Evolutionary conservation across 345 rosid species (phyloP).

Genomic region (Ceriops tagal): DNA sequence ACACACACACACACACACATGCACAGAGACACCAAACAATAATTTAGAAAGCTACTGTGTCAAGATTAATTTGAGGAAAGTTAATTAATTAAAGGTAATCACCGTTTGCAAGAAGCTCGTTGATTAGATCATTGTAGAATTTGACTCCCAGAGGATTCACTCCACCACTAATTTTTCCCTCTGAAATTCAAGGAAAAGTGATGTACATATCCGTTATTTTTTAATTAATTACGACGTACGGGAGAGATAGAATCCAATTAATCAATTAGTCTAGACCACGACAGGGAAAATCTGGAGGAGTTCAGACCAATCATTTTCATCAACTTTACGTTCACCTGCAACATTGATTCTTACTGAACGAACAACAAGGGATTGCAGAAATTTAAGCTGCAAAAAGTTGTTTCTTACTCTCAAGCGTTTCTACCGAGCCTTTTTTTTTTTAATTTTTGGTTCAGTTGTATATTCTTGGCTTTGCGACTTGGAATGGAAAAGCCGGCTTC

Average conservation of each 20-base stretch:
- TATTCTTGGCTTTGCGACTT: too few relatives aligned
- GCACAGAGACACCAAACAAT: not conserved
- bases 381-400: too few relatives aligned
- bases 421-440: too few relatives aligned
- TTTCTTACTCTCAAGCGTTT: too few relatives aligned
- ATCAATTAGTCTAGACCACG: constrained; percentile 27
- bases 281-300: constrained; percentile 31
- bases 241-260: too few relatives aligned
- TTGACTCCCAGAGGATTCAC: constrained; percentile 20
- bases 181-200: not conserved
- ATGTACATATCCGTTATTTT: not conserved
- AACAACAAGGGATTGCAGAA: too few relatives aligned
- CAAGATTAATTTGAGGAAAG: not conserved
- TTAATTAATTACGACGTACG: too few relatives aligned
- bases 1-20: not conserved
- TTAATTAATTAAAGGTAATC: not conserved
- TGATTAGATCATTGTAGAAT: constrained; percentile 32
- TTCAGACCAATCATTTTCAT: constrained; percentile 32
- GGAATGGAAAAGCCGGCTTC: too few relatives aligned
- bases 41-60: not conserved
- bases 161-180: constrained; percentile 27
- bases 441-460: too few relatives aligned
- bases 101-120: constrained; percentile 33
- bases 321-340: constrained; percentile 26
- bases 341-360: not conserved